Conservation (phyloP, 2,329 filamentous ascomycete genomes). For the Trichoderma polysporum region DNA sequence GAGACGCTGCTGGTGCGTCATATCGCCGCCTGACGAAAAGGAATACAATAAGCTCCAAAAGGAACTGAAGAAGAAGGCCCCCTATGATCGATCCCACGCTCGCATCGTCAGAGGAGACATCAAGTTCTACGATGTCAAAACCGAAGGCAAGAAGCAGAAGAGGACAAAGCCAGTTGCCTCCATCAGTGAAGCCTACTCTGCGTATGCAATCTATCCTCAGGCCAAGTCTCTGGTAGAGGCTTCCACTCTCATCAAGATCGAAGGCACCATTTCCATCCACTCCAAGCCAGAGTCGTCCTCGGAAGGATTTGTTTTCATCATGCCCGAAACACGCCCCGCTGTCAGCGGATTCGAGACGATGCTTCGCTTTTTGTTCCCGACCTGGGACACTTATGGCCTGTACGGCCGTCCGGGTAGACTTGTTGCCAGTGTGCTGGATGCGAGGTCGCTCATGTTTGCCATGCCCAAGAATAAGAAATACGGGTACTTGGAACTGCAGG, state of each 20-base stretch:
- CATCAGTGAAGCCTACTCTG: constrained; percentile 85
- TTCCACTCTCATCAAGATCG: constrained; percentile 90
- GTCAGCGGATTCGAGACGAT: constrained; percentile 95
- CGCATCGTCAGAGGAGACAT: constrained; percentile 80
- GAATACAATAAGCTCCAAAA: constrained; percentile 83
- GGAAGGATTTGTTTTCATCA: constrained; percentile 95
- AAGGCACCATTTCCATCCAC: constrained; percentile 87
- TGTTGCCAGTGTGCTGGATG: constrained; percentile 82
- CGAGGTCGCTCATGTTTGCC: constrained; percentile 93
- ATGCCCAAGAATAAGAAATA: constrained; percentile 88
- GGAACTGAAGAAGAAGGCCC: constrained; percentile 73
- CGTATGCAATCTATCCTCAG: constrained; percentile 94
- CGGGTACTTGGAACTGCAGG: constrained; percentile 85
- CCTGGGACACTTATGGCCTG: constrained; percentile 87
- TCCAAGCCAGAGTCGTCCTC: constrained; percentile 72
- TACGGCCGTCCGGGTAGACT: constrained; percentile 88
- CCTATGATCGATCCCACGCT: constrained; percentile 71
- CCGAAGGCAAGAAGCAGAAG: constrained; percentile 79
- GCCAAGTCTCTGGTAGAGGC: constrained; percentile 91
- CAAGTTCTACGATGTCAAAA: constrained; percentile 86
- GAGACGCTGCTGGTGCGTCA: constrained; percentile 95
- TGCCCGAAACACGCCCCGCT: constrained; percentile 92
- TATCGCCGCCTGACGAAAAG: constrained; percentile 90
- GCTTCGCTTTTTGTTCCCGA: constrained; percentile 86
- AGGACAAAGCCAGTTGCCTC: constrained; percentile 88